These are phyloP conservation scores for Mucor irregularis DNA, from an alignment of 371 early-diverging fungal genomes.

Conservation along the genomic window DNA sequence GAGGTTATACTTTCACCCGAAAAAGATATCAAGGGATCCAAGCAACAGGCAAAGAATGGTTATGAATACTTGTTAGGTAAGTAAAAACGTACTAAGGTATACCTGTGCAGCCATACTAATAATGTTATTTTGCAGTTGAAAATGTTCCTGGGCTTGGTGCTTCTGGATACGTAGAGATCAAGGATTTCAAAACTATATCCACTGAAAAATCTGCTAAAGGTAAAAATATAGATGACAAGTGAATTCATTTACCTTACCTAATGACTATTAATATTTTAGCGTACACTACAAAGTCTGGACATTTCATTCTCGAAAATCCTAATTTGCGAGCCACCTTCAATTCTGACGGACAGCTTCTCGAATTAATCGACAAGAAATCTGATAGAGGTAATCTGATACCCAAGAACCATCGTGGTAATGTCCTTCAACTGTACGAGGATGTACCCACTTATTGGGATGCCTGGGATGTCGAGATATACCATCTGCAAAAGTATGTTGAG, in stretches of 20 bases:
- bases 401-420: constrained; percentile 69
- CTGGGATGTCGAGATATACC: constrained; percentile 55
- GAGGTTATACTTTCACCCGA: constrained; percentile 69
- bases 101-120: neutral
- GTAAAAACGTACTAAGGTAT: neutral
- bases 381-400: constrained; percentile 75
- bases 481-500: constrained; percentile 40
- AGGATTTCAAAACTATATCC: constrained; percentile 9
- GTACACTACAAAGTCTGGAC: constrained; percentile 27
- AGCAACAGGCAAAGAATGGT: constrained; percentile 47
- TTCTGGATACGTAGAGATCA: constrained; percentile 19
- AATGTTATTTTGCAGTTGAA: constrained; percentile 18
- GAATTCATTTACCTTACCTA: no score
- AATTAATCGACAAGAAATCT: constrained; percentile 62
- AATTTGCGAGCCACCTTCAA: constrained; percentile 71
- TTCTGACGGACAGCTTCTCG: constrained; percentile 66
- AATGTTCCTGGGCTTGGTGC: constrained; percentile 37
- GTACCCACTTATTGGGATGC: constrained; percentile 88
- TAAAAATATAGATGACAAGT: no score
- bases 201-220: constrained; percentile 21
- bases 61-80: constrained; percentile 53
- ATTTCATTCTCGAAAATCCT: constrained; percentile 70
- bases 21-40: constrained; percentile 24
- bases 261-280: constrained; percentile 35
- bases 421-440: constrained; percentile 85